Conservation (phyloP, 2,329 filamentous ascomycete genomes). For the Botryosphaeria dothidea region DNA sequence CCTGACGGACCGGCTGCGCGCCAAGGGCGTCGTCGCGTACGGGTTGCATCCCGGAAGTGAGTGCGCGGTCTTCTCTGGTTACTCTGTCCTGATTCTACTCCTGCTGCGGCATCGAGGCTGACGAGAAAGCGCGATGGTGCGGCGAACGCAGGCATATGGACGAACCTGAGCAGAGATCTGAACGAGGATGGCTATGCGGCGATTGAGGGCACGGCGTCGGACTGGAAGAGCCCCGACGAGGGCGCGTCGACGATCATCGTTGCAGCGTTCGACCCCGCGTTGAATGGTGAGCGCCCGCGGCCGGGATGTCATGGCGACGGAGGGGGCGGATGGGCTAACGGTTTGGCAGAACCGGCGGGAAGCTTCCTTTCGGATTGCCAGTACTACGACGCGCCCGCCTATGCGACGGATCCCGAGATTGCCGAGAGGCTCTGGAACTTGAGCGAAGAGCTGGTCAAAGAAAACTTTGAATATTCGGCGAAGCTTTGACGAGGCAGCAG, state of each 20-base stretch:
- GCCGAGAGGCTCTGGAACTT: conserved; percentile 34
- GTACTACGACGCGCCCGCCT: conserved; percentile 24
- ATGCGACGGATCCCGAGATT: conserved; percentile 27
- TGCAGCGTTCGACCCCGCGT: conserved; percentile 32
- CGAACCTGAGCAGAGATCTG: conserved; percentile 5
- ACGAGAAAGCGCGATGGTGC: too few species aligned
- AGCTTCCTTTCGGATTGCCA: conserved; percentile 32
- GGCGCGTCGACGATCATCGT: conserved; percentile 33
- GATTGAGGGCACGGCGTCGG: neutral
- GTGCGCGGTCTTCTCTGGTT: neutral
- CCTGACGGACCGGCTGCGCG: conserved; percentile 27
- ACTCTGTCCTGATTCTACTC: neutral
- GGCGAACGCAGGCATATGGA: conserved; percentile 13
- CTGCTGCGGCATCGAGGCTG: neutral
- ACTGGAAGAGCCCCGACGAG: conserved; percentile 29
- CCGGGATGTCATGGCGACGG: neutral
- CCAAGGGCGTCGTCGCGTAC: conserved; percentile 28
- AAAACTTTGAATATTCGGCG: conserved; percentile 30
- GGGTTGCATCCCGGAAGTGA: conserved; percentile 33
- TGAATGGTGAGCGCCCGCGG: conserved; percentile 21
- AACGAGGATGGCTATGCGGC: neutral
- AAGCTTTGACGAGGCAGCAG: neutral
- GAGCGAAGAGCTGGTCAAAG: conserved; percentile 33
- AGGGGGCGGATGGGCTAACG: neutral
- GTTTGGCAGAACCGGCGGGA: conserved; percentile 26